Conservation (phyloP, 805 yeast species). For the Starmerella vitae region DNA sequence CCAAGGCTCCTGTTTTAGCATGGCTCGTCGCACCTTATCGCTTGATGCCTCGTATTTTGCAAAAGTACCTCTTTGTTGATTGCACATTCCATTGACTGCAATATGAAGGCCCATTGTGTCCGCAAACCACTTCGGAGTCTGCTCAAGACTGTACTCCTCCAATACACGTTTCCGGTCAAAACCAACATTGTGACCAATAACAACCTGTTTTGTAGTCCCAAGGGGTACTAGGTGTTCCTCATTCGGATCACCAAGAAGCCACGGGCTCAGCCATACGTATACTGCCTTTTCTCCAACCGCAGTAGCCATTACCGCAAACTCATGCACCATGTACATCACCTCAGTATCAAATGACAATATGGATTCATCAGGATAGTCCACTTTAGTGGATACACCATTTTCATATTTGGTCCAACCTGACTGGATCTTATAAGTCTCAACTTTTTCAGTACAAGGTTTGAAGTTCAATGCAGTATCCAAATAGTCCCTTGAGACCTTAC, state of each 20-base stretch:
- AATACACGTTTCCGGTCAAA: conserved; percentile 76
- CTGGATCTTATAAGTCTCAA: conserved; percentile 36
- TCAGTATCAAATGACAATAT: conserved; percentile 82
- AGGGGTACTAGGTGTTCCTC: conserved; percentile 60
- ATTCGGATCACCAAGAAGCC: conserved; percentile 42
- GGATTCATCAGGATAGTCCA: conserved; percentile 57
- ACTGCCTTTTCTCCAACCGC: conserved; percentile 69
- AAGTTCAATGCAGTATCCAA: conserved; percentile 38
- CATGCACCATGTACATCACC: conserved; percentile 59
- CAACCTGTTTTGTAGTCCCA: conserved; percentile 44
- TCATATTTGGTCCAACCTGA: conserved; percentile 78
- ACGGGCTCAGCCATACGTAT: conserved; percentile 94
- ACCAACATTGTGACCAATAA: conserved; percentile 83
- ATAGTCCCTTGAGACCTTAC: conserved; percentile 46
- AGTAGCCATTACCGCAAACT: conserved; percentile 66
- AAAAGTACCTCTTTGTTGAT: conserved; percentile 78
- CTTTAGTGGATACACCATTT: conserved; percentile 36
- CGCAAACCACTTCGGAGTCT: conserved; percentile 60
- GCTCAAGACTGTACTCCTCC: conserved; percentile 65
- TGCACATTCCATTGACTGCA: conserved; percentile 82
- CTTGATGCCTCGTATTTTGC: conserved; percentile 26
- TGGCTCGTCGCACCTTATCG: conserved; percentile 57
- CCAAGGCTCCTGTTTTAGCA: conserved; percentile 72
- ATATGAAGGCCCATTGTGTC: conserved; percentile 92
- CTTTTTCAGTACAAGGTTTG: conserved; percentile 24